A percentile compares a stretch with the other conserved stretches of the same genome.
Evolutionary conservation across 148 eudicot genomes (phyloP).

Genomic region (Chenopodium formosanum): DNA sequence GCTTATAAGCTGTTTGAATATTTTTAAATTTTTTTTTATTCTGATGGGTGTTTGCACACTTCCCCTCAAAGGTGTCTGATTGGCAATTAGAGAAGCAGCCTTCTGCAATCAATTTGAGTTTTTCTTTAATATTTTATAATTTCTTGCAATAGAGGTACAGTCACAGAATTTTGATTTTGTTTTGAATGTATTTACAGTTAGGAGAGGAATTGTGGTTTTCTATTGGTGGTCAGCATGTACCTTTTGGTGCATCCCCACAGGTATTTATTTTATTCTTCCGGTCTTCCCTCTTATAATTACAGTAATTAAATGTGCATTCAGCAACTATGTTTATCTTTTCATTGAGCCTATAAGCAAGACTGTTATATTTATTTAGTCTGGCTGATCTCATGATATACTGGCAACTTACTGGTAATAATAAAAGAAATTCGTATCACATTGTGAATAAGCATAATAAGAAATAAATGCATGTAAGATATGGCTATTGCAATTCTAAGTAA

Average conservation of each 20-base stretch:
- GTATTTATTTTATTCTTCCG: conserved; percentile 27
- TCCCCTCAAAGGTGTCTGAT: not conserved
- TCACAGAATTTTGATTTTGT: conserved; percentile 9
- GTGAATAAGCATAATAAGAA: not conserved
- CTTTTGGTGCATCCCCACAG: conserved; percentile 98
- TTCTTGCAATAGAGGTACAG: not conserved
- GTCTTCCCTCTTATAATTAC: not conserved
- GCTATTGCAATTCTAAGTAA: not conserved
- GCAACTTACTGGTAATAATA: not conserved
- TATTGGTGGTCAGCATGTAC: conserved; percentile 84
- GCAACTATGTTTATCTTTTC: not conserved
- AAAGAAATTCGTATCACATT: not conserved
- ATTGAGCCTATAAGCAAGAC: not conserved
- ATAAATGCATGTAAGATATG: not conserved
- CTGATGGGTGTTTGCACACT: not conserved
- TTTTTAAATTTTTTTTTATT: no score
- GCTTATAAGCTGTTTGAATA: not conserved
- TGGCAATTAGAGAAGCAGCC: not conserved
- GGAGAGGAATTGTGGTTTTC: conserved; percentile 86
- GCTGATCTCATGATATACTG: not conserved
- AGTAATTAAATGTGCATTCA: not conserved
- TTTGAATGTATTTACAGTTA: conserved; percentile 41
- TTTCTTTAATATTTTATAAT: not conserved
- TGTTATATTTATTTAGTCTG: not conserved
- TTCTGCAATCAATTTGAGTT: not conserved